These are phyloP conservation scores for Flaveria brownii DNA, from an alignment of 129 eudicot species.

Conservation along the genomic window DNA sequence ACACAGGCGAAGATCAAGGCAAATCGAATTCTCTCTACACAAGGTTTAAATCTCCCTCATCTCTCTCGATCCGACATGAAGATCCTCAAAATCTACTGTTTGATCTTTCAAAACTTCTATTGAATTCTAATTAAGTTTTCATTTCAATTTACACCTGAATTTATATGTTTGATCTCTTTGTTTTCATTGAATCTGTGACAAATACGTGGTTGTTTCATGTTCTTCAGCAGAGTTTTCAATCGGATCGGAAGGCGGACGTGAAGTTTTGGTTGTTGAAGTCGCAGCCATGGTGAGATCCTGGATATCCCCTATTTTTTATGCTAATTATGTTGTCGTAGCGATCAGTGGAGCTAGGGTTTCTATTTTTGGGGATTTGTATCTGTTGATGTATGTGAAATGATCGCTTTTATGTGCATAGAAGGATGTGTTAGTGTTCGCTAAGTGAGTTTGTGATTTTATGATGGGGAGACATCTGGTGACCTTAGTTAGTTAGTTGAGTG, in stretches of 20 bases:
- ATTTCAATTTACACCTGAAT: background rate
- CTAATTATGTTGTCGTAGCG: background rate
- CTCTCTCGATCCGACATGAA: constrained; percentile 4
- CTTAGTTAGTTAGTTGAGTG: constrained; percentile 12
- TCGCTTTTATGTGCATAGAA: background rate
- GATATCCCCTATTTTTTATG: background rate
- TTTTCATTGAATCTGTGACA: background rate
- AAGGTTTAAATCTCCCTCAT: constrained; percentile 14
- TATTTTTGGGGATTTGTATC: background rate
- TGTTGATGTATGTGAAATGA: background rate
- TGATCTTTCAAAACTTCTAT: background rate
- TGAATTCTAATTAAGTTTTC: background rate
- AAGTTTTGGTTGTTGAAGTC: constrained; percentile 7
- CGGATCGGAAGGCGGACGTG: constrained; percentile 35
- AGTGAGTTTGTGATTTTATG: background rate
- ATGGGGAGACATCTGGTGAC: background rate
- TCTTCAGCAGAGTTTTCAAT: constrained; percentile 7
- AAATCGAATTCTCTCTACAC: background rate
- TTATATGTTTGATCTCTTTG: background rate
- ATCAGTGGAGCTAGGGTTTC: constrained; percentile 27
- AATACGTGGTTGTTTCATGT: background rate
- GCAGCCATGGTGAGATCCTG: constrained; percentile 31
- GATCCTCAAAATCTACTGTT: background rate
- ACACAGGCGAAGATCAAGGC: constrained; percentile 12
- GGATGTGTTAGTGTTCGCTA: background rate